phyloP scores from a whole-genome alignment of 2,329 filamentous ascomycete genomes.

The Neocucurbitaria cava region DNA sequence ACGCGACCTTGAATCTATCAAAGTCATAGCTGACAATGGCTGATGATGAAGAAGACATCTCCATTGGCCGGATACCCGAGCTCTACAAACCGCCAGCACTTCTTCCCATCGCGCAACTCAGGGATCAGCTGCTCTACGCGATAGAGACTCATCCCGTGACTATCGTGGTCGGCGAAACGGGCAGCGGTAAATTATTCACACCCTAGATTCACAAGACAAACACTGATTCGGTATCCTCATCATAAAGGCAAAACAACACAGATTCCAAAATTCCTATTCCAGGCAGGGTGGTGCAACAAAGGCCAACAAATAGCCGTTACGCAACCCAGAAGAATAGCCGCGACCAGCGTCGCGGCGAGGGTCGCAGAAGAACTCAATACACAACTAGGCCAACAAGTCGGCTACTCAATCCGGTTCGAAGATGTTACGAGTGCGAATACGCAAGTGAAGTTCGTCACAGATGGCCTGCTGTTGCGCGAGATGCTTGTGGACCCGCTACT shows the following conservation, averaged over 20 bases:
- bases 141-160: conserved; percentile 85
- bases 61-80: conserved; percentile 70
- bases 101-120: conserved; percentile 86
- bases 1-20: no score
- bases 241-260: conserved; percentile 84
- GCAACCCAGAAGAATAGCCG: conserved; percentile 56
- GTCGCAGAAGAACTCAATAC: conserved; percentile 84
- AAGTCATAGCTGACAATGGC: conserved; percentile 26
- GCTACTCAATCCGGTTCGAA: conserved; percentile 91
- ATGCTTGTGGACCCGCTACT: conserved; percentile 91
- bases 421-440: conserved; percentile 87
- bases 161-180: conserved; percentile 91
- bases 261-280: conserved; percentile 87
- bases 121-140: conserved; percentile 79
- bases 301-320: conserved; percentile 87
- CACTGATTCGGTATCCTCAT: not conserved
- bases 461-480: conserved; percentile 89
- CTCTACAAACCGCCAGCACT: conserved; percentile 85
- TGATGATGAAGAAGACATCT: conserved; percentile 52
- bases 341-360: conserved; percentile 53
- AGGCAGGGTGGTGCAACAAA: conserved; percentile 85
- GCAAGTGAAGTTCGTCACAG: conserved; percentile 92
- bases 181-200: conserved; percentile 59
- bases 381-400: conserved; percentile 82
- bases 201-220: not conserved